Evolutionary conservation across 805 yeast species (phyloP).

Genomic region (Ascoidea asiatica): DNA sequence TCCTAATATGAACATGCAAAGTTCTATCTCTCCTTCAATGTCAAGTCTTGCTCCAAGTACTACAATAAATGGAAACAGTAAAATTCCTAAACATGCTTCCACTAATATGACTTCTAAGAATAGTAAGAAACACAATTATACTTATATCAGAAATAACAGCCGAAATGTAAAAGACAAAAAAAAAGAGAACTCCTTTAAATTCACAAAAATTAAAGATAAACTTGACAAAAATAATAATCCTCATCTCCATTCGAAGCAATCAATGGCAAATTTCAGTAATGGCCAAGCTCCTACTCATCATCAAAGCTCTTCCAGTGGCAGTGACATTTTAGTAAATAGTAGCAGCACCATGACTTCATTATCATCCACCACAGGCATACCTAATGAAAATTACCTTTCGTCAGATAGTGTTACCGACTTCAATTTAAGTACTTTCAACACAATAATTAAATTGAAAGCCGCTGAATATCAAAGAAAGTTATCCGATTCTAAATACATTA

Average conservation of each 20-base stretch:
- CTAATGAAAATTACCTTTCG: too few relatives aligned
- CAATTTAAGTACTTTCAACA: background rate
- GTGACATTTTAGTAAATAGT: background rate
- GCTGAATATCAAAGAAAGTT: background rate
- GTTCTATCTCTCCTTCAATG: too few relatives aligned
- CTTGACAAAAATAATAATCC: too few relatives aligned
- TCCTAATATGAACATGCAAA: too few relatives aligned
- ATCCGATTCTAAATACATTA: background rate
- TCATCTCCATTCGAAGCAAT: background rate
- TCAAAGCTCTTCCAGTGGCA: background rate
- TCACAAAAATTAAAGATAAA: too few relatives aligned
- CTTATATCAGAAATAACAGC: background rate
- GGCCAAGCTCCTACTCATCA: background rate
- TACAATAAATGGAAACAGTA: too few relatives aligned
- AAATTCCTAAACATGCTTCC: too few relatives aligned
- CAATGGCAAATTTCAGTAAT: background rate
- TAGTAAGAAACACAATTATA: too few relatives aligned
- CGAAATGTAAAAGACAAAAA: background rate
- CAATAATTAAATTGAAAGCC: background rate
- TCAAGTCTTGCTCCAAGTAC: too few relatives aligned
- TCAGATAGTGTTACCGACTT: background rate
- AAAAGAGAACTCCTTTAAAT: too few relatives aligned
- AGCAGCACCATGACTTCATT: background rate
- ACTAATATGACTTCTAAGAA: too few relatives aligned
- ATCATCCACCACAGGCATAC: background rate